These are phyloP conservation scores for Alisma plantagoaquatica DNA, from an alignment of 106 monocot genomes.

Conservation along the genomic window DNA sequence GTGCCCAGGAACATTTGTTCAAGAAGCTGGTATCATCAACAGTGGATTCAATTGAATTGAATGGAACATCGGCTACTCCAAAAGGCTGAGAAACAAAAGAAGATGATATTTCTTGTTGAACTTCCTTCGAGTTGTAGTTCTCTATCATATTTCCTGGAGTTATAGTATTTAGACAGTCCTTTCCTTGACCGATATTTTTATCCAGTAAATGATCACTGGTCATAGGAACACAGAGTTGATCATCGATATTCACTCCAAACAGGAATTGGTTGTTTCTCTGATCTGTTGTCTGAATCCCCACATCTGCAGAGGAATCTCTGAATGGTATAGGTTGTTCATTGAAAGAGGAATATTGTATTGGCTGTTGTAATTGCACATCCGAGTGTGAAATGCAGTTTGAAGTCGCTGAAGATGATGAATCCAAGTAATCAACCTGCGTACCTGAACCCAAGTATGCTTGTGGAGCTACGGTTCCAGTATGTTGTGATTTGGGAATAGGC, in stretches of 20 bases:
- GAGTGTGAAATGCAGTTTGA: constrained; percentile 61
- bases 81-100: constrained; percentile 85
- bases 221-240: constrained; percentile 40
- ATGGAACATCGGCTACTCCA: constrained; percentile 68
- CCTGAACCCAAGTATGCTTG: constrained; percentile 30
- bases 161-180: constrained; percentile 42
- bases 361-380: constrained; percentile 51
- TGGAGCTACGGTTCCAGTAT: constrained; percentile 17
- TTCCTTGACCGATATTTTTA: constrained; percentile 36
- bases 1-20: constrained; percentile 70
- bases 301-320: constrained; percentile 32
- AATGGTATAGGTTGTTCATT: constrained; percentile 41
- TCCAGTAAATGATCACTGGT: constrained; percentile 43
- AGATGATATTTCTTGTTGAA: constrained; percentile 67
- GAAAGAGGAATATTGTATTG: constrained; percentile 36
- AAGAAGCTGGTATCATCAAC: constrained; percentile 54
- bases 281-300: constrained; percentile 37
- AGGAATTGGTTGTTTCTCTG: constrained; percentile 59
- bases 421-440: constrained; percentile 61
- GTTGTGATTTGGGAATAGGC: constrained; percentile 33
- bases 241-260: constrained; percentile 68
- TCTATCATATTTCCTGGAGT: constrained; percentile 23
- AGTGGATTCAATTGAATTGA: constrained; percentile 76
- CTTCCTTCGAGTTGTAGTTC: constrained; percentile 49
- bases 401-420: constrained; percentile 68